Base-by-base conservation (phyloP, 768 basidiomycete genomes). In the Strobilomyces confusus region DNA sequence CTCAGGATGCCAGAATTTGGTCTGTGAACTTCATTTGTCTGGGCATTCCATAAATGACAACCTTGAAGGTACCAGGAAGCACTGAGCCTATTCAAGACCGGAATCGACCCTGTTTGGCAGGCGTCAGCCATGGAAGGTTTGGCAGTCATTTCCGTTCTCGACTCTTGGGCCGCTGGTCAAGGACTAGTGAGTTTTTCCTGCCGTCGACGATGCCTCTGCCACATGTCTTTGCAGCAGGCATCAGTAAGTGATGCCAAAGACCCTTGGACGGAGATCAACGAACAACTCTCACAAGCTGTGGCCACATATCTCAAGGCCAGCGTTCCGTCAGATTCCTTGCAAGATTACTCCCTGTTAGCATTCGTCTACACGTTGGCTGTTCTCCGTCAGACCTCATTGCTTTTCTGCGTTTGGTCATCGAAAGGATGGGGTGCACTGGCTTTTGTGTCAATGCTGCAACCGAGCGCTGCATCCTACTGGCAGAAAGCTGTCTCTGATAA, bases 121-220 rank as follows among this genome's bases (percentile, higher is more conserved):
- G 95, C 92, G 0, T 84, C 87, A 13, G 84, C 86, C 0, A 73
- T 92, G 42, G 97, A 99, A 73, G 92, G 92, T 5, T 69, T 94
- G 61, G 89, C 88, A 2, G 89, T 88, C 3, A 76, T 87, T 26
- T 77, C 82, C 9, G 75, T 95, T 12, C 75, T 97, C 19, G 92
- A 95, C 54, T 85, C 87, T 9, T 98, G 93, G 92, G 78, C 85
- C 23, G 75, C 78, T 41, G 83, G 80, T n/a, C 80, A 86, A 61
- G 86, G 85, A 57, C 64, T 84, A 59, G 89, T 91, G 57, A 56
- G 86, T 80, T 44, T 50, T 32, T 59, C 47, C 15, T 40, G 14
- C 23, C 19, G 38, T 54, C 54, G 12, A 32, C 34, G 15, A 34
- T 33, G 6, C 8, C 9, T 37, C 26, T 46, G 48, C 60, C 53